These are phyloP conservation scores for Pythium utonaiense DNA, from an alignment of 352 stramenopile genomes.

Conservation along the genomic window DNA sequence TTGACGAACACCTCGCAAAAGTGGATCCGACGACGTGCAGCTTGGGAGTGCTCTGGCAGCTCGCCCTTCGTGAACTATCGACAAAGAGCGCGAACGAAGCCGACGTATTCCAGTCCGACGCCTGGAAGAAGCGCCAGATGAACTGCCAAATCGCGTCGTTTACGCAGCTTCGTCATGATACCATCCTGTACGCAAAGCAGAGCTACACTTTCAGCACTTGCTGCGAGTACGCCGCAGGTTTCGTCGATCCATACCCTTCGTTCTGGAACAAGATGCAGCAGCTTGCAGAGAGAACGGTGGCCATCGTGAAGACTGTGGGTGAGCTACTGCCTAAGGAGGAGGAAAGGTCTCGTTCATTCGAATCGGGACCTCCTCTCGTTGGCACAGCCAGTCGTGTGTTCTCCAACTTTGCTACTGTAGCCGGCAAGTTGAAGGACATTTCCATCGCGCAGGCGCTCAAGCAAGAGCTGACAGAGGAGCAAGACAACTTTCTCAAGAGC, in stretches of 20 bases:
- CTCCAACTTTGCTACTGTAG: conserved; percentile 16
- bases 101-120: conserved; percentile 21
- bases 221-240: conserved; percentile 24
- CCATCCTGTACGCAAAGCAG: conserved; percentile 30
- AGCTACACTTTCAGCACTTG: conserved; percentile 14
- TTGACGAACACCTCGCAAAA: conserved; percentile 8
- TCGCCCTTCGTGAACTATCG: conserved; percentile 24
- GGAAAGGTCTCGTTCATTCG: not conserved
- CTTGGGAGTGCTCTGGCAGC: conserved; percentile 22
- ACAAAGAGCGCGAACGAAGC: not conserved
- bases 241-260: conserved; percentile 26
- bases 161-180: conserved; percentile 26
- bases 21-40: conserved; percentile 15
- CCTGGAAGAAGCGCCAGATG: conserved; percentile 23
- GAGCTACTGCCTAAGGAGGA: not conserved
- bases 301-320: conserved; percentile 3
- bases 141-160: conserved; percentile 30
- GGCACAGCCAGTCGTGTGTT: conserved; percentile 16
- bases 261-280: conserved; percentile 30
- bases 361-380: not conserved
- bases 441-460: conserved; percentile 6
- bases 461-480: conserved; percentile 14
- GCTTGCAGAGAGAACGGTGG: conserved; percentile 8
- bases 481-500: conserved; percentile 22
- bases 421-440: conserved; percentile 14